A percentile compares a stretch with the other conserved stretches of the same genome.
phyloP scores from a whole-genome alignment of 2,329 filamentous ascomycete genomes.

The Cladosporium cucumerinum region DNA sequence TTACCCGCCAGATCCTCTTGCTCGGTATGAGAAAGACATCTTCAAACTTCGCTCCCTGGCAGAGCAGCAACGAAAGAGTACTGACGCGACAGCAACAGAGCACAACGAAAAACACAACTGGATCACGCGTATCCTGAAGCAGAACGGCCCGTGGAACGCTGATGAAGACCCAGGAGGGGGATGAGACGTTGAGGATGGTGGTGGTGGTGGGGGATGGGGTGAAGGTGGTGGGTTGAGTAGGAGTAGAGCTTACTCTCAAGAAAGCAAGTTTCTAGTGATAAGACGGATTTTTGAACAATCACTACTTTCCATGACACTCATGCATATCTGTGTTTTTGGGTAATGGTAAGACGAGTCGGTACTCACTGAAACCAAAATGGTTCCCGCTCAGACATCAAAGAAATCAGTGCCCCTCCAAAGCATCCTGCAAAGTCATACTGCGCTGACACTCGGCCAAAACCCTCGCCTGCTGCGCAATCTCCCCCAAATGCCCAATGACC shows the following conservation, averaged over 20 bases:
- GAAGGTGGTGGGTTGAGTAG: neutral
- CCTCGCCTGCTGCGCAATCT: slow-evolving; percentile 60
- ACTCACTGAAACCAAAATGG: neutral
- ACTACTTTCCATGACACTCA: neutral
- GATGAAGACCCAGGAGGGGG: slow-evolving; percentile 26
- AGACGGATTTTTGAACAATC: too few species aligned
- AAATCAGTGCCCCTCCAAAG: slow-evolving; percentile 29
- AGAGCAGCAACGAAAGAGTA: slow-evolving; percentile 24
- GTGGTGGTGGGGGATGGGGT: neutral
- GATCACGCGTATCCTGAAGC: slow-evolving; percentile 26
- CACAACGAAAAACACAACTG: slow-evolving; percentile 22
- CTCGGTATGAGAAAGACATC: slow-evolving; percentile 33
- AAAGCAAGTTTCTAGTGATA: too few species aligned
- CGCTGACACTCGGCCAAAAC: slow-evolving; percentile 56
- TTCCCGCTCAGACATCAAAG: neutral
- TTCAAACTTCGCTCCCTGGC: slow-evolving; percentile 25
- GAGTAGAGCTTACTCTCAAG: neutral
- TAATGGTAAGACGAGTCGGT: neutral
- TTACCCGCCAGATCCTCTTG: slow-evolving; percentile 21
- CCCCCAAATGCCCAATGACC: slow-evolving; percentile 52
- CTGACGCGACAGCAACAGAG: slow-evolving; percentile 23
- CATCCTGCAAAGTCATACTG: slow-evolving; percentile 35
- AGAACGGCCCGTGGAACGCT: slow-evolving; percentile 37
- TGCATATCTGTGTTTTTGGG: neutral
- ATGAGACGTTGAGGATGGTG: slow-evolving; percentile 5